Percentiles rank a stretch among this genome's conserved stretches.
phyloP scores from a whole-genome alignment of 2,329 filamentous ascomycete species.

The Xylariaceae sp. region DNA sequence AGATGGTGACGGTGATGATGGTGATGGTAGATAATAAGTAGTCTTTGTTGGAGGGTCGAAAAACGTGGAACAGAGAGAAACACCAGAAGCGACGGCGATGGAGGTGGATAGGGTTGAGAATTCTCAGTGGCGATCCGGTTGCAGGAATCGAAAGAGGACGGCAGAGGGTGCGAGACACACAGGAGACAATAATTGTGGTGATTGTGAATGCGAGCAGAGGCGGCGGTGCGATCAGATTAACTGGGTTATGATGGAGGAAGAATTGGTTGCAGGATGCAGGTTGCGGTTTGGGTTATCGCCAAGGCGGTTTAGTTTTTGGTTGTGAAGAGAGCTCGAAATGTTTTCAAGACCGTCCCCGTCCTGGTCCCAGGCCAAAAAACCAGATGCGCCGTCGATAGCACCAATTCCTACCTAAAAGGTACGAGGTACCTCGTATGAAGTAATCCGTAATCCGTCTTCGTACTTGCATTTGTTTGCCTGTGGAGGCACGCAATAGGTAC shows the following conservation, averaged over 20 bases:
- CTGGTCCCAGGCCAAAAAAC: constrained; percentile 7
- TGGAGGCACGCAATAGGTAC: too few species aligned
- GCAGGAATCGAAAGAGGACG: background rate
- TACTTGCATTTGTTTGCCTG: background rate
- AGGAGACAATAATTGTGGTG: constrained; percentile 6
- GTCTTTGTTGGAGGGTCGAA: background rate
- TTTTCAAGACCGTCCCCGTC: constrained; percentile 23
- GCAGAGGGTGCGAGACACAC: background rate
- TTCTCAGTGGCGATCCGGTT: background rate
- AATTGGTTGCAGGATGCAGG: constrained; percentile 16
- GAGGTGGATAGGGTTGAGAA: background rate
- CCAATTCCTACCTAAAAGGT: background rate
- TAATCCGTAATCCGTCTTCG: background rate
- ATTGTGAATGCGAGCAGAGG: background rate
- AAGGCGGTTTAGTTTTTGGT: constrained; percentile 14
- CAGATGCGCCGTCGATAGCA: constrained; percentile 15
- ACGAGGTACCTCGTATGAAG: background rate
- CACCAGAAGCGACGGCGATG: constrained; percentile 1
- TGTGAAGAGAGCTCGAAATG: constrained; percentile 27
- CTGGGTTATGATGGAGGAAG: constrained; percentile 12
- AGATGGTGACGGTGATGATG: constrained; percentile 1
- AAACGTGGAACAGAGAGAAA: constrained; percentile 4
- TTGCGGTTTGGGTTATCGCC: constrained; percentile 6
- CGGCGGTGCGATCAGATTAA: constrained; percentile 10
- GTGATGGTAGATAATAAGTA: background rate